Base-by-base conservation (phyloP, 2,329 filamentous ascomycete species). In the Fusarium pseudocircinatum region DNA sequence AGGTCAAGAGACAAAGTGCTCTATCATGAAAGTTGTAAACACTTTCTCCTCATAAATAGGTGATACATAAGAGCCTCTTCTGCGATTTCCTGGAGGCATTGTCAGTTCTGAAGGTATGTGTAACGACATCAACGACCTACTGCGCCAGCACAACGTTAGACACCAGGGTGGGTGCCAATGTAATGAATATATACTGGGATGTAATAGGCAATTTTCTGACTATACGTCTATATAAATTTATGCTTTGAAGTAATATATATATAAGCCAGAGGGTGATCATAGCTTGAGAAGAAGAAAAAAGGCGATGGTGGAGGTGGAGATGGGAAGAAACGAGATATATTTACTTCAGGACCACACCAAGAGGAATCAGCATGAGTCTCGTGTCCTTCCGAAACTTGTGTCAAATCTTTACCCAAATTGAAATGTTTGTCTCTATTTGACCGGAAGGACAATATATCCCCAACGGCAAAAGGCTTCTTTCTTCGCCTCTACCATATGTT, bases 361-460 rank as follows among this genome's bases (percentile, higher is more conserved):
- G 40, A 34, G n/a, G 8, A 13, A 42, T 16, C 36, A 20, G 15
- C 10, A 11, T 12, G 22, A 24, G 10, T 54, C 15, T 24, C 12
- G 16, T 16, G 1, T 10, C 34, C 20, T 8, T 13, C 14, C 24
- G 2, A 28, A 20, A 39, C 9, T 1, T 30, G 2, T 20, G 11
- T 7, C 12, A 49, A 28, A 10, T 57, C 12, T 1, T 30, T 9
- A 2, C 8, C 8, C 7, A 39, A 26, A 13, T 1, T 22, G 4
- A 18, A 15, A 20, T 5, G 8, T 6, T 18, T 26, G 24, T 11
- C 18, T 11, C n/a, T 15, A 16, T 6, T 20, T 20, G 10, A 4
- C 20, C 5, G 0, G 3, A 12, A 4, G 7, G 2, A 13, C 30
- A 20, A 18, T 26, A 24, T 50, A 7, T 1, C 36, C 22, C 22